Conservation (phyloP, 2,329 filamentous ascomycete genomes). For the Xylariales sp. region DNA sequence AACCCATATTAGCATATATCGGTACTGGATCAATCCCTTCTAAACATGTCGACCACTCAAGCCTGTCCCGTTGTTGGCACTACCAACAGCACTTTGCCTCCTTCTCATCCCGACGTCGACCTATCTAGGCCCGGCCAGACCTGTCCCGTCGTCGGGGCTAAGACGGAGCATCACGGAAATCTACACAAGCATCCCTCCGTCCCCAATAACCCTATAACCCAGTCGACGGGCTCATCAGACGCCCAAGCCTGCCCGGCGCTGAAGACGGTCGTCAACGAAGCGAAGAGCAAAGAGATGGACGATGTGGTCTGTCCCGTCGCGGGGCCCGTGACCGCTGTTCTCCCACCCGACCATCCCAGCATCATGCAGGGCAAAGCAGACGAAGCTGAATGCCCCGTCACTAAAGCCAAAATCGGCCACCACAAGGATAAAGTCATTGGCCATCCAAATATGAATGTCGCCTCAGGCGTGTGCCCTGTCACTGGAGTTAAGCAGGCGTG, state of each 20-base stretch:
- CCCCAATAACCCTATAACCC: slow-evolving; percentile 42
- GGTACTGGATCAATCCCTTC: background rate
- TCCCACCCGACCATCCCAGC: slow-evolving; percentile 56
- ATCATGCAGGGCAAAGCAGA: slow-evolving; percentile 47
- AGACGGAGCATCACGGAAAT: slow-evolving; percentile 56
- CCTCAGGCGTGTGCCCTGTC: slow-evolving; percentile 54
- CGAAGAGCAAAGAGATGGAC: slow-evolving; percentile 55
- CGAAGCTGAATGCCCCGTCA: slow-evolving; percentile 55
- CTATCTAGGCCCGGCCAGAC: slow-evolving; percentile 55
- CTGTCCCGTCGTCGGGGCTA: slow-evolving; percentile 57
- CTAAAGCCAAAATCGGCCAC: slow-evolving; percentile 56
- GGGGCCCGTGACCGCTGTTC: slow-evolving; percentile 56
- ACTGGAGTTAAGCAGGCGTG: slow-evolving; percentile 48
- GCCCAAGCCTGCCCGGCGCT: slow-evolving; percentile 55
- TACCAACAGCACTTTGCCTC: slow-evolving; percentile 55
- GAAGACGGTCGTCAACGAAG: slow-evolving; percentile 50
- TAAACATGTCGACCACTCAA: slow-evolving; percentile 49
- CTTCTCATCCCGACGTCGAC: slow-evolving; percentile 55
- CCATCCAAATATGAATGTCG: slow-evolving; percentile 52
- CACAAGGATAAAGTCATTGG: slow-evolving; percentile 55
- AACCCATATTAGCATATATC: slow-evolving; percentile 11
- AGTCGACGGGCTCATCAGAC: slow-evolving; percentile 47
- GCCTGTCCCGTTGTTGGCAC: slow-evolving; percentile 58
- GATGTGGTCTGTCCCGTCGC: slow-evolving; percentile 57
- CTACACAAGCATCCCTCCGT: slow-evolving; percentile 56